A percentile compares a stretch with the other conserved stretches of the same genome.
phyloP scores from a whole-genome alignment of 768 basidiomycete genomes.

The Leucosporidium yakuticum region DNA sequence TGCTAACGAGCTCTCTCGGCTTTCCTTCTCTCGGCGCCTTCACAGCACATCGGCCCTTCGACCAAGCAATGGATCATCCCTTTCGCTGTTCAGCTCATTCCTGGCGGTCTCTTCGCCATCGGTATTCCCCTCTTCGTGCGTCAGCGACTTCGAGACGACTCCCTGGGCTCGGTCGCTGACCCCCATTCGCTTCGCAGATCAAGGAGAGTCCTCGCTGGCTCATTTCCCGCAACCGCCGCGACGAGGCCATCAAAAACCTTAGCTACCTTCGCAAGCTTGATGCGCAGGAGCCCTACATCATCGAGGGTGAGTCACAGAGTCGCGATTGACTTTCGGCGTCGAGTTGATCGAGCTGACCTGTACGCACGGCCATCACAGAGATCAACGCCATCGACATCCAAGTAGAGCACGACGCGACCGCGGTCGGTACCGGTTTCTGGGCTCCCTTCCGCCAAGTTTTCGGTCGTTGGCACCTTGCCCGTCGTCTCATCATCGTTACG shows the following conservation, averaged over 20 bases:
- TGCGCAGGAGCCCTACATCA: slow-evolving; percentile 21
- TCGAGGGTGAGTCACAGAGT: slow-evolving; percentile 18
- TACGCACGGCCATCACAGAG: slow-evolving; percentile 1
- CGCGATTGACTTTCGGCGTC: no score
- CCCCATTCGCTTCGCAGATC: slow-evolving; percentile 34
- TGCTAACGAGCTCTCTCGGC: no score
- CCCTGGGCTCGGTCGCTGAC: no score
- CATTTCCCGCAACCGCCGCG: slow-evolving; percentile 36
- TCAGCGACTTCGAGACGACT: no score
- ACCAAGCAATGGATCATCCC: slow-evolving; percentile 46
- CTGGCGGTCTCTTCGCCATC: slow-evolving; percentile 38
- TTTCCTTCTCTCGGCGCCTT: slow-evolving; percentile 10
- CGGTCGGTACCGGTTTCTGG: slow-evolving; percentile 20
- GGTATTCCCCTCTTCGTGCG: slow-evolving; percentile 33
- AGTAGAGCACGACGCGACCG: slow-evolving; percentile 22
- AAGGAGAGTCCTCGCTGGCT: slow-evolving; percentile 44
- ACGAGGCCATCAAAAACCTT: slow-evolving; percentile 41
- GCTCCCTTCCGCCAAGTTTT: slow-evolving; percentile 24
- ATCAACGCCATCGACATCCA: slow-evolving; percentile 27
- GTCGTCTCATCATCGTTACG: slow-evolving; percentile 37
- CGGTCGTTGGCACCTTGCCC: slow-evolving; percentile 18
- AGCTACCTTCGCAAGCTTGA: slow-evolving; percentile 41
- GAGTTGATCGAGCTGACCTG: no score
- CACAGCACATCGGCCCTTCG: slow-evolving; percentile 41
- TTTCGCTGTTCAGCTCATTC: slow-evolving; percentile 41